These are phyloP conservation scores for Vigna radiata DNA, from an alignment of 306 rosid genomes.

Conservation along the genomic window DNA sequence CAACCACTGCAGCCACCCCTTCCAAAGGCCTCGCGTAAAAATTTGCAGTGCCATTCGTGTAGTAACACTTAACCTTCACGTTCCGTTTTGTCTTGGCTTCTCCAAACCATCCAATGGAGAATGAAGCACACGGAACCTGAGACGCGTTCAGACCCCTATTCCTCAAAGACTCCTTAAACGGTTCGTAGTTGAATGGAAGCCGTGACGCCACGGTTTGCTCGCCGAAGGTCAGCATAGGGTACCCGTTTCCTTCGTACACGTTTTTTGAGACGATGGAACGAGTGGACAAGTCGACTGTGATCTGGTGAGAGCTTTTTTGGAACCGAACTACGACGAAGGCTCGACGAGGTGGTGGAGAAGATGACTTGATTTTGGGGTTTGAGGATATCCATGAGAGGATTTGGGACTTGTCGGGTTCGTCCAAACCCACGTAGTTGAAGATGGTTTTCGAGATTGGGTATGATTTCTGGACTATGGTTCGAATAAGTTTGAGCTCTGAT, in stretches of 20 bases:
- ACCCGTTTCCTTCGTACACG: slow-evolving; percentile 54
- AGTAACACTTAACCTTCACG: slow-evolving; percentile 42
- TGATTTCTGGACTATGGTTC: slow-evolving; percentile 41
- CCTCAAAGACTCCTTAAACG: slow-evolving; percentile 36
- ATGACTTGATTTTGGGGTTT: neutral
- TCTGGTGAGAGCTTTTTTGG: slow-evolving; percentile 52
- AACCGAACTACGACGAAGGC: slow-evolving; percentile 54
- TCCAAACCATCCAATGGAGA: slow-evolving; percentile 48
- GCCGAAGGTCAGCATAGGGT: slow-evolving; percentile 42
- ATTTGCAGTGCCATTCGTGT: slow-evolving; percentile 31
- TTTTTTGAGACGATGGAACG: slow-evolving; percentile 42
- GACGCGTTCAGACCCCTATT: slow-evolving; percentile 45
- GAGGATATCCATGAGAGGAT: slow-evolving; percentile 54
- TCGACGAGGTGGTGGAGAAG: slow-evolving; percentile 50
- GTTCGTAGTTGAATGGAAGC: slow-evolving; percentile 29
- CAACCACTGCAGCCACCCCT: slow-evolving; percentile 40
- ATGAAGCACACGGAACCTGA: neutral
- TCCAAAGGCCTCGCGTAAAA: slow-evolving; percentile 43
- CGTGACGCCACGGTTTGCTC: slow-evolving; percentile 29
- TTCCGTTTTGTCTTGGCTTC: slow-evolving; percentile 27
- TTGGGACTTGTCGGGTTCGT: slow-evolving; percentile 58
- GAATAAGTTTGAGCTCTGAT: slow-evolving; percentile 42
- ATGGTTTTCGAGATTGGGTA: slow-evolving; percentile 26
- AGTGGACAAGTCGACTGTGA: slow-evolving; percentile 48
- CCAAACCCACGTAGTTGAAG: slow-evolving; percentile 63